Evolutionary conservation across 192 early-diverging fungal genomes (phyloP).

Genomic region (Diversispora epigaea): DNA sequence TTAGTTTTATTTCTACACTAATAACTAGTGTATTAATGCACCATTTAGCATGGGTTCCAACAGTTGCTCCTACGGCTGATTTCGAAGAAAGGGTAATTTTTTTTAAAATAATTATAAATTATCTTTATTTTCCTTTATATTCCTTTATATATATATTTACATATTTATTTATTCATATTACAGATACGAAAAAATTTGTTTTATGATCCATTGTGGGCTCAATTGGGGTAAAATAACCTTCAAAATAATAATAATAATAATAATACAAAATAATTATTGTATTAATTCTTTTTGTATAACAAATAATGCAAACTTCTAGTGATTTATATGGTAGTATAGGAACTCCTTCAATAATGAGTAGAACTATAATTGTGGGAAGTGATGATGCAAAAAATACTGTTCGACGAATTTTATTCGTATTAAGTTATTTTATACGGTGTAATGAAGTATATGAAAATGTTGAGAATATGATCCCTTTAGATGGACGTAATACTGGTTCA

Average conservation of each 20-base stretch:
- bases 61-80: constrained; percentile 49
- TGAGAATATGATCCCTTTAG: constrained; percentile 8
- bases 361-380: constrained; percentile 55
- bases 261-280: background rate
- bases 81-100: constrained; percentile 38
- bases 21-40: constrained; percentile 52
- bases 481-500: background rate
- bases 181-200: constrained; percentile 39
- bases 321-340: constrained; percentile 58
- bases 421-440: constrained; percentile 60
- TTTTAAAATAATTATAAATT: background rate
- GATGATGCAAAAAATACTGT: constrained; percentile 42
- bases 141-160: background rate
- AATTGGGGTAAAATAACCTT: constrained; percentile 43
- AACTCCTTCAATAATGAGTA: constrained; percentile 45
- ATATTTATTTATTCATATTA: background rate
- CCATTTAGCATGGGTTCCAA: constrained; percentile 59
- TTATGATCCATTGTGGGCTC: constrained; percentile 61
- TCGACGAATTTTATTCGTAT: constrained; percentile 49
- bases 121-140: background rate
- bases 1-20: constrained; percentile 49
- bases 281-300: constrained; percentile 1
- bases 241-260: background rate
- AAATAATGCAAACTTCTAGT: constrained; percentile 24
- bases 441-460: constrained; percentile 56